phyloP scores from a whole-genome alignment of 768 basidiomycete genomes.

The Cubamyces sp. region DNA sequence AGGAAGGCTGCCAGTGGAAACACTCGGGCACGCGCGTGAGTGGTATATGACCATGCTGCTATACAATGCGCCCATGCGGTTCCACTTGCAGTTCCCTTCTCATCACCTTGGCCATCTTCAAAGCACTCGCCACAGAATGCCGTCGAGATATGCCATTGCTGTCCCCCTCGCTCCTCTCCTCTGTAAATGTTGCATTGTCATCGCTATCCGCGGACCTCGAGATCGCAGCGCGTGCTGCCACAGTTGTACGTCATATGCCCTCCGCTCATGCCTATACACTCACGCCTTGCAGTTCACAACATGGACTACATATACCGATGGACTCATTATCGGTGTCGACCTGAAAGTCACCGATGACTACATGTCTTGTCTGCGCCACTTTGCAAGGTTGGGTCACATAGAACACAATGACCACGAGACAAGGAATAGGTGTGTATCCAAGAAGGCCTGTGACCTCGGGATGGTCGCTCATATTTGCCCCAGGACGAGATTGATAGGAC shows the following conservation, averaged over 20 bases:
- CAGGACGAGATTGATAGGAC: conserved; percentile 84
- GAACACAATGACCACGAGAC: conserved; percentile 66
- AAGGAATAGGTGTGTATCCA: conserved; percentile 62
- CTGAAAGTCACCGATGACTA: conserved; percentile 70
- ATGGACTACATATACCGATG: conserved; percentile 92
- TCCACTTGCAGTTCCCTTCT: conserved; percentile 62
- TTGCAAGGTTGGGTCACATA: conserved; percentile 62
- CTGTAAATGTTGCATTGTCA: conserved; percentile 60
- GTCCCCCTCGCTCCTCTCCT: conserved; percentile 68
- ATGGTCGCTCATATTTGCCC: neutral
- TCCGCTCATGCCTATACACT: conserved; percentile 2
- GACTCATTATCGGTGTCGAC: conserved; percentile 81
- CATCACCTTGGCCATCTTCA: conserved; percentile 81
- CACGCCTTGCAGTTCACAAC: conserved; percentile 70
- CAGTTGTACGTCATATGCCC: conserved; percentile 56
- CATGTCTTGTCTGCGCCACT: conserved; percentile 63
- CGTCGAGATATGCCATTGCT: conserved; percentile 79
- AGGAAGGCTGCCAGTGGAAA: conserved; percentile 76
- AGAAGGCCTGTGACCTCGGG: neutral
- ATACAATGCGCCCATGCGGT: conserved; percentile 6
- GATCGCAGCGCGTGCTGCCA: conserved; percentile 75
- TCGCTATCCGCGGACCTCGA: conserved; percentile 70
- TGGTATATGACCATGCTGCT: conserved; percentile 20
- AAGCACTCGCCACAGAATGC: conserved; percentile 84
- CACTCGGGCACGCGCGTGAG: conserved; percentile 78